These are phyloP conservation scores for Lachancea thermotolerans DNA, from an alignment of 805 yeast genomes.

Conservation along the genomic window DNA sequence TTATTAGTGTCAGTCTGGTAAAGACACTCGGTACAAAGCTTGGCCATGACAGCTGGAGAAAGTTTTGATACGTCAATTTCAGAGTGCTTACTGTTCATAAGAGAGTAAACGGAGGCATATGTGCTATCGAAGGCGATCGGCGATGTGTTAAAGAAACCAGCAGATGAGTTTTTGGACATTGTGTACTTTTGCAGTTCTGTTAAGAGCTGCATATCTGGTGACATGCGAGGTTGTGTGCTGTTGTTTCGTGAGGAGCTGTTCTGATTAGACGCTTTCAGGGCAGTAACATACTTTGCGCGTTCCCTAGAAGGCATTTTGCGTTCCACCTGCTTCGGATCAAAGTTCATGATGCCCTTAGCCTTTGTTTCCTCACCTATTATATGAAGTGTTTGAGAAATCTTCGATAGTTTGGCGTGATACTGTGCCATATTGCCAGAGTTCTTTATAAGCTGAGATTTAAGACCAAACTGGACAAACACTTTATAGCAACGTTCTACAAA, in stretches of 20 bases:
- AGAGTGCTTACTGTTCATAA: slow-evolving; percentile 56
- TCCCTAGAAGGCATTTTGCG: slow-evolving; percentile 23
- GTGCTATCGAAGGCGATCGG: slow-evolving; percentile 35
- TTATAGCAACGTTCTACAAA: slow-evolving; percentile 57
- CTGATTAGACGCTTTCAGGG: slow-evolving; percentile 4
- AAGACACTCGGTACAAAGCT: slow-evolving; percentile 65
- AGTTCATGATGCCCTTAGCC: slow-evolving; percentile 30
- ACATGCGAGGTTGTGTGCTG: slow-evolving; percentile 7
- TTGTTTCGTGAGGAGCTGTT: slow-evolving; percentile 2
- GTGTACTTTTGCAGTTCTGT: slow-evolving; percentile 25
- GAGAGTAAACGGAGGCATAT: slow-evolving; percentile 61
- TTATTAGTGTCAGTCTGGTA: slow-evolving; percentile 44
- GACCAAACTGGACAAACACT: slow-evolving; percentile 37
- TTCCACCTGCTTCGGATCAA: slow-evolving; percentile 19
- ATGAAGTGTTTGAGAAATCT: slow-evolving; percentile 30
- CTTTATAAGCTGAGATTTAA: slow-evolving; percentile 31
- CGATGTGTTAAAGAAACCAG: slow-evolving; percentile 30
- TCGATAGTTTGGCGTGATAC: slow-evolving; percentile 23
- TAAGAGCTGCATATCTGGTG: slow-evolving; percentile 13
- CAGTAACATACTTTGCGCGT: slow-evolving; percentile 15
- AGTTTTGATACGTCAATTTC: slow-evolving; percentile 65
- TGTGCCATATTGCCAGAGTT: slow-evolving; percentile 19
- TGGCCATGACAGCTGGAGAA: slow-evolving; percentile 53
- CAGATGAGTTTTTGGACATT: slow-evolving; percentile 18
- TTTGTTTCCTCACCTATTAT: slow-evolving; percentile 32